Evolutionary conservation across 805 yeast species (phyloP).

Genomic region (Jamesozyma jinghongensis): DNA sequence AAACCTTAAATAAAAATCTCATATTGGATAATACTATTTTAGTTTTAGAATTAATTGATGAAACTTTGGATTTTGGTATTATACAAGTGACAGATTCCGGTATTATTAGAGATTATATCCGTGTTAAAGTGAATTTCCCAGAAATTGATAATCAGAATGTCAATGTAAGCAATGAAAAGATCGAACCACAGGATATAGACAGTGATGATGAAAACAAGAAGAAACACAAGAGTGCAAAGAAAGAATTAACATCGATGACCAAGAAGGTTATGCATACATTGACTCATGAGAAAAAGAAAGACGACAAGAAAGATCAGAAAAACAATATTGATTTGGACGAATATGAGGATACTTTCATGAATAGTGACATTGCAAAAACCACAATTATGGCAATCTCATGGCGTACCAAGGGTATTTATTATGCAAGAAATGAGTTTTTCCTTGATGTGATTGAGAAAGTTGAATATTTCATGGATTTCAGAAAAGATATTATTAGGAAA

Average conservation of each 20-base stretch:
- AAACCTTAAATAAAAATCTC: slow-evolving; percentile 43
- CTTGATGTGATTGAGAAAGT: slow-evolving; percentile 74
- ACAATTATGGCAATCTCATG: slow-evolving; percentile 75
- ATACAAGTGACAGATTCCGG: slow-evolving; percentile 77
- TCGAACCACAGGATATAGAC: slow-evolving; percentile 7
- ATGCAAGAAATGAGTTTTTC: slow-evolving; percentile 83
- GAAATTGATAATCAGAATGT: neutral
- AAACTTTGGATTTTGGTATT: slow-evolving; percentile 82
- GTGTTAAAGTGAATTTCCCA: slow-evolving; percentile 41
- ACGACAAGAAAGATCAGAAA: slow-evolving; percentile 1
- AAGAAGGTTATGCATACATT: slow-evolving; percentile 8
- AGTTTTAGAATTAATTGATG: slow-evolving; percentile 77
- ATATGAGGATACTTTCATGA: slow-evolving; percentile 37
- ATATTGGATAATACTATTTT: slow-evolving; percentile 65
- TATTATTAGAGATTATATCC: slow-evolving; percentile 68
- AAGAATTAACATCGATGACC: slow-evolving; percentile 5
- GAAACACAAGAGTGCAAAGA: slow-evolving; percentile 3
- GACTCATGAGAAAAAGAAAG: slow-evolving; percentile 4
- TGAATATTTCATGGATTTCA: slow-evolving; percentile 55
- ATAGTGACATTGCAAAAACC: slow-evolving; percentile 66
- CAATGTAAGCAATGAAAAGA: slow-evolving; percentile 8
- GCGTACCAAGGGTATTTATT: slow-evolving; percentile 86
- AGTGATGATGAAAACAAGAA: slow-evolving; percentile 5
- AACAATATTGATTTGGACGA: slow-evolving; percentile 8
- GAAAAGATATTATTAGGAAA: slow-evolving; percentile 49